Percentiles rank a stretch among this genome's conserved stretches.
Conservation (phyloP, 768 basidiomycete species). For the Hericium rajendrae region DNA sequence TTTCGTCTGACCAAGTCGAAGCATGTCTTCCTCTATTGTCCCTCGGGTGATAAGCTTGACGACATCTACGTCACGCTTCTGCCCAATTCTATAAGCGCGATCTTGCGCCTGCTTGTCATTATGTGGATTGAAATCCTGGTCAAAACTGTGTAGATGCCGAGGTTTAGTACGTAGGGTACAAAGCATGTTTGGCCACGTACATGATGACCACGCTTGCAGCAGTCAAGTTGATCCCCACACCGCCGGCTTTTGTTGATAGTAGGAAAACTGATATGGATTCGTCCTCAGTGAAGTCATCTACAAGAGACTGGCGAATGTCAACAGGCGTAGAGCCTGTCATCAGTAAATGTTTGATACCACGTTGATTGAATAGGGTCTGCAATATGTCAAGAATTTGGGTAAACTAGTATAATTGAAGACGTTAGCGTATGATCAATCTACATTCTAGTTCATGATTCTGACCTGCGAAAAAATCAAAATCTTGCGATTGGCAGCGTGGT, state of each 20-base stretch:
- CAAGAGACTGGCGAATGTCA: slow-evolving; percentile 84
- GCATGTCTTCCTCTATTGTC: slow-evolving; percentile 96
- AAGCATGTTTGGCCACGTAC: slow-evolving; percentile 29
- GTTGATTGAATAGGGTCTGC: slow-evolving; percentile 67
- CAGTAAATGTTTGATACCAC: slow-evolving; percentile 64
- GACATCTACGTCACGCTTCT: slow-evolving; percentile 89
- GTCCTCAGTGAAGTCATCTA: slow-evolving; percentile 91
- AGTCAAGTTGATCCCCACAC: slow-evolving; percentile 94
- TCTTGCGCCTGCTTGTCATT: slow-evolving; percentile 98
- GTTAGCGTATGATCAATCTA: background rate
- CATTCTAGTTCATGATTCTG: background rate
- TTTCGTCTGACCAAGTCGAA: slow-evolving; percentile 81
- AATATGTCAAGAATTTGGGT: slow-evolving; percentile 94
- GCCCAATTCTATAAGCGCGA: slow-evolving; percentile 93
- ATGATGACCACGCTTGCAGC: slow-evolving; percentile 94
- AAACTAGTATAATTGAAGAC: slow-evolving; percentile 43
- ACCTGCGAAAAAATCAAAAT: slow-evolving; percentile 94
- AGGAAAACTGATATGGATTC: slow-evolving; percentile 82
- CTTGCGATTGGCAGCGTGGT: slow-evolving; percentile 61
- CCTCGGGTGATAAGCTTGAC: slow-evolving; percentile 87
- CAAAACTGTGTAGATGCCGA: slow-evolving; percentile 49
- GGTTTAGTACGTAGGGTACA: background rate
- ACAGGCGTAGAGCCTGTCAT: slow-evolving; percentile 92
- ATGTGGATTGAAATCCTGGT: slow-evolving; percentile 97
- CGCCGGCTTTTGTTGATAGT: slow-evolving; percentile 86